Evolutionary conservation across 139 green algal genomes (phyloP).

Genomic region (Chlamydomonas schloesseri): DNA sequence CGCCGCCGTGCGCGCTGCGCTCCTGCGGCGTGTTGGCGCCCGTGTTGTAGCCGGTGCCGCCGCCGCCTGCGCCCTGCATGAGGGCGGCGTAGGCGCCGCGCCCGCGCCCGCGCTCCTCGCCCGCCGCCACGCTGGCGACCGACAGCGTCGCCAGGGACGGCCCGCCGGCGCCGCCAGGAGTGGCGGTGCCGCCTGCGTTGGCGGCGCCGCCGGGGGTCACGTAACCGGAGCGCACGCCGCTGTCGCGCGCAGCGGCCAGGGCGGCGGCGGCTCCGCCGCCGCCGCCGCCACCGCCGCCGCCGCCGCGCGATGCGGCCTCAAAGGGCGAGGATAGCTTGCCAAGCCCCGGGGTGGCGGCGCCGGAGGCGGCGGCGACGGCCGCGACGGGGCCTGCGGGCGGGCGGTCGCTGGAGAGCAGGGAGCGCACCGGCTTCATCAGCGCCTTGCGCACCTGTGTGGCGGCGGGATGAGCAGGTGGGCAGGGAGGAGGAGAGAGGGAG

Average conservation of each 20-base stretch:
- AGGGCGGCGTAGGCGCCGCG: constrained; percentile 32
- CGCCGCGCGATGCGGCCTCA: no score
- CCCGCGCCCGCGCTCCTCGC: constrained; percentile 41
- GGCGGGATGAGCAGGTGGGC: background rate
- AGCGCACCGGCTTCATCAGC: constrained; percentile 24
- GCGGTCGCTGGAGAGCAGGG: background rate
- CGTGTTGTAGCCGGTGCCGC: background rate
- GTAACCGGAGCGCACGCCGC: background rate
- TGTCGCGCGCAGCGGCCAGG: background rate
- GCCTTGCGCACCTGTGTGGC: constrained; percentile 19
- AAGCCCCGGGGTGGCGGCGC: no score
- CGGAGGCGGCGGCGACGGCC: background rate
- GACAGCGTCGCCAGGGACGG: background rate
- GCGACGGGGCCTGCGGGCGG: no score
- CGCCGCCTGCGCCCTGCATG: background rate
- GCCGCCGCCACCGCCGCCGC: no score
- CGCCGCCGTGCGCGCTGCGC: background rate
- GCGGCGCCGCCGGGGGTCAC: background rate
- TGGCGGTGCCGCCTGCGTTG: background rate
- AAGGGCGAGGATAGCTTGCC: no score
- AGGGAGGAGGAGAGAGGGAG: background rate
- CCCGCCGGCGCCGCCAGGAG: no score
- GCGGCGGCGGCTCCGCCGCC: no score
- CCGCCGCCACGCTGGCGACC: background rate
- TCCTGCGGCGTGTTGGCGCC: constrained; percentile 27